Percentiles rank a stretch among this genome's conserved stretches.
Evolutionary conservation across 306 rosid species (phyloP).

Genomic region (Hylodesmum podocarpum): DNA sequence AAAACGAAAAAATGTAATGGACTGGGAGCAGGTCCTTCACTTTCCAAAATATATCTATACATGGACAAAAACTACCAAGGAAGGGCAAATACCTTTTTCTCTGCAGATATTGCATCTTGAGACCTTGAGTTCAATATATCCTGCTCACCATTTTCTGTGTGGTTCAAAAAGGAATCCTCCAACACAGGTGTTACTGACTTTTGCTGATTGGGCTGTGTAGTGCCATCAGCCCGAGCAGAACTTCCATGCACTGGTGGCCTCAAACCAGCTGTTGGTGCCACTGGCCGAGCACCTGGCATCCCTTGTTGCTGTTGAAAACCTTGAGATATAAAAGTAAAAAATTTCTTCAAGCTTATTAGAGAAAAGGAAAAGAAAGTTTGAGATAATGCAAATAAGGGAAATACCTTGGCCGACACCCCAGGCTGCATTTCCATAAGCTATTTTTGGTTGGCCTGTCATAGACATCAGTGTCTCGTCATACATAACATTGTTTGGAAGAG

Average conservation of each 20-base stretch:
- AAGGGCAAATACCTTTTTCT: slow-evolving; percentile 55
- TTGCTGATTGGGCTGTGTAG: slow-evolving; percentile 54
- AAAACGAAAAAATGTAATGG: background rate
- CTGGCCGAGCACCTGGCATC: slow-evolving; percentile 52
- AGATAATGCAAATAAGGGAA: slow-evolving; percentile 14
- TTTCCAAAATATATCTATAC: slow-evolving; percentile 6
- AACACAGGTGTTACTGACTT: slow-evolving; percentile 49
- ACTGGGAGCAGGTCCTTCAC: slow-evolving; percentile 16
- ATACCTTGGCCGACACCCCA: slow-evolving; percentile 69
- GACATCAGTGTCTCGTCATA: slow-evolving; percentile 77
- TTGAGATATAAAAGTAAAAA: slow-evolving; percentile 25
- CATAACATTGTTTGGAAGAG: slow-evolving; percentile 69
- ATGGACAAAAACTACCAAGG: slow-evolving; percentile 29
- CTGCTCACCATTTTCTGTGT: slow-evolving; percentile 46
- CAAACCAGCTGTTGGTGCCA: slow-evolving; percentile 52
- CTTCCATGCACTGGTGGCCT: slow-evolving; percentile 53
- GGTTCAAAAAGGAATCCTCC: slow-evolving; percentile 58
- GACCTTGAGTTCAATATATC: slow-evolving; percentile 40
- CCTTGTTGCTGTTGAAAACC: slow-evolving; percentile 84
- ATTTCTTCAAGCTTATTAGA: background rate
- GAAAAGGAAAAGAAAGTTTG: slow-evolving; percentile 1
- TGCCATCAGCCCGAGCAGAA: slow-evolving; percentile 42
- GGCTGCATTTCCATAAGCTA: slow-evolving; percentile 58
- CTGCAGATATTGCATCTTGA: slow-evolving; percentile 45
- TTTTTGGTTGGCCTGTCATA: slow-evolving; percentile 78